These are phyloP conservation scores for Rhodotorula sp. DNA, from an alignment of 1,284 basidiomycete genomes.

Conservation along the genomic window DNA sequence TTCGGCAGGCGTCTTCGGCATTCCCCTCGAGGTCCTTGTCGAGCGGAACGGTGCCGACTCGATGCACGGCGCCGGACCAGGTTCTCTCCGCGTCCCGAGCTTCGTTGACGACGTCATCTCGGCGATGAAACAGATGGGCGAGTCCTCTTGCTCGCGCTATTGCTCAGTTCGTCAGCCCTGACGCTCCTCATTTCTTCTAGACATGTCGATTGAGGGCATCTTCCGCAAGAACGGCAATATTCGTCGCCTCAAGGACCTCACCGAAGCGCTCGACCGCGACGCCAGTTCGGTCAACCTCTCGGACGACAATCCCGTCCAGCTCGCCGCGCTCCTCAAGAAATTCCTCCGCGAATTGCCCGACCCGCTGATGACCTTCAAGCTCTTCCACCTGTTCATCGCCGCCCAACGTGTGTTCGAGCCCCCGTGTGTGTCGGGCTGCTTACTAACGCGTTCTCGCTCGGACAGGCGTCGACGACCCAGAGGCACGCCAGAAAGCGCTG, in stretches of 20 bases:
- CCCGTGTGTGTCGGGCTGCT: neutral
- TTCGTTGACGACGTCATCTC: slow-evolving; percentile 98
- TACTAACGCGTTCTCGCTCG: neutral
- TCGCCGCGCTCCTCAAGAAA: slow-evolving; percentile 94
- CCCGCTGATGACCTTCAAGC: slow-evolving; percentile 89
- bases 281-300: slow-evolving; percentile 82
- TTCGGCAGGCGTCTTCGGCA: slow-evolving; percentile 72
- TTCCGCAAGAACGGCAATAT: slow-evolving; percentile 99
- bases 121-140: slow-evolving; percentile 98
- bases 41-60: slow-evolving; percentile 94
- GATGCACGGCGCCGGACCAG: slow-evolving; percentile 79
- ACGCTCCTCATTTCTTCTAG: slow-evolving; percentile 51
- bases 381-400: slow-evolving; percentile 84
- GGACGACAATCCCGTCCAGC: slow-evolving; percentile 94
- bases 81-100: slow-evolving; percentile 83
- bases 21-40: slow-evolving; percentile 90
- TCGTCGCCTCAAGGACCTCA: slow-evolving; percentile 81
- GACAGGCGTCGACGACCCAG: slow-evolving; percentile 68
- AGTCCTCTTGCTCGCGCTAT: too few relatives aligned
- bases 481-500: slow-evolving; percentile 76
- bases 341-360: slow-evolving; percentile 96
- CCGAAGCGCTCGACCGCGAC: slow-evolving; percentile 91
- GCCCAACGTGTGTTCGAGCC: slow-evolving; percentile 68
- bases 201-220: slow-evolving; percentile 98
- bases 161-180: too few relatives aligned